A percentile compares a stretch with the other conserved stretches of the same genome.
These are phyloP conservation scores for Thinopyrum elongatum DNA, from an alignment of 176 grass and related monocot genomes.

Conservation along the genomic window DNA sequence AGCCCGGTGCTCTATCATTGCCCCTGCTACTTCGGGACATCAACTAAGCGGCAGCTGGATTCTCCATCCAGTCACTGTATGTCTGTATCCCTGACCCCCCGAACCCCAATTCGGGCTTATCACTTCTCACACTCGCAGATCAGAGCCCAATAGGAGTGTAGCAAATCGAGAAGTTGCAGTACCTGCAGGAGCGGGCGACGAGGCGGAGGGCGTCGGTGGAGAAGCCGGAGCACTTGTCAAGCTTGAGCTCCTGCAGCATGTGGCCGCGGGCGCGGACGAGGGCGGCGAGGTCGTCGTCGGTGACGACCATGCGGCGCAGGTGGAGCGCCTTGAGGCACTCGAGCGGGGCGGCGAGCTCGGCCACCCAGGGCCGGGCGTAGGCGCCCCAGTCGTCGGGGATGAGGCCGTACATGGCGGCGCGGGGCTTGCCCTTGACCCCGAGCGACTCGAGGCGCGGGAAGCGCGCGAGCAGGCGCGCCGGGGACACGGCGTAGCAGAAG, in stretches of 20 bases:
- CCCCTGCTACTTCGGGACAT: neutral
- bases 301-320: constrained; percentile 79
- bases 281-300: constrained; percentile 60
- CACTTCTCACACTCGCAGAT: constrained; percentile 1
- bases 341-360: constrained; percentile 48
- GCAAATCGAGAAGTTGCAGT: neutral
- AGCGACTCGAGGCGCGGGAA: constrained; percentile 79
- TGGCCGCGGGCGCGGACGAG: constrained; percentile 60
- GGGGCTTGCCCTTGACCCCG: constrained; percentile 74
- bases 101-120: neutral
- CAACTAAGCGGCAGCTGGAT: neutral
- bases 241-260: constrained; percentile 78
- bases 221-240: constrained; percentile 88
- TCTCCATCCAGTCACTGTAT: neutral
- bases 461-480: constrained; percentile 46
- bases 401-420: constrained; percentile 75
- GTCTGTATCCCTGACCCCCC: neutral
- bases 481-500: constrained; percentile 74
- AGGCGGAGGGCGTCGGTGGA: constrained; percentile 77
- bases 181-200: constrained; percentile 80
- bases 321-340: constrained; percentile 83
- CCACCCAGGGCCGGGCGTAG: constrained; percentile 56
- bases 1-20: neutral
- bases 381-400: constrained; percentile 77
- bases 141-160: neutral